Base-by-base conservation (phyloP, 805 yeast genomes). In the Metschnikowia lunata region DNA sequence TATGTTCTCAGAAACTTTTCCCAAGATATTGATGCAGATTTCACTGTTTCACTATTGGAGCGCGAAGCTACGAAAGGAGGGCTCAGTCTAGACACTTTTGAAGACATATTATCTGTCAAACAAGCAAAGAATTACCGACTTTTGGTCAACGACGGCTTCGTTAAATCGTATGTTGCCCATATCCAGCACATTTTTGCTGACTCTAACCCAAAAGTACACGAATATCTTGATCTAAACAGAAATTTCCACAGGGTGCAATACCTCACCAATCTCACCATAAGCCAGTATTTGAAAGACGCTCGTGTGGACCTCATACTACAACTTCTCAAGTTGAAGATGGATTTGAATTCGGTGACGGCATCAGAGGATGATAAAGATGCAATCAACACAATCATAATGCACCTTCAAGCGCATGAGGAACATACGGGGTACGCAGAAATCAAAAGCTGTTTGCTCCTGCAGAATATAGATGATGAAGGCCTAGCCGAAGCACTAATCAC, bases 191-290 rank as follows among this genome's bases (percentile, higher is more conserved):
- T 68, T 14, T 69, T 57, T 47, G 46, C 44, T 7, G 59, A 60
- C 7, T 34, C 46, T 4, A 57, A 57, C 15, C 73, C 73, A 0
- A 42, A 46, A n/a, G 56, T 59, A 9, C 75, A 71, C 47, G 71
- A 69, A 48, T 69, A 60, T 54, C 47, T 58, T 37, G 55, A 67
- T 45, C 39, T 53, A 36, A 65, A 69, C 26, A 50, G 54, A 40
- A 66, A 57, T 47, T 42, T 66, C 14, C 39, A 42, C 15, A 34
- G 50, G 9, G 38, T 49, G 6, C 56, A 49, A 39, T 30, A 23
- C 8, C 28, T 29, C 23, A 30, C 29, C 1, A 18, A 37, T 13
- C 26, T 34, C 12, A 15, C 37, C 7, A 35, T 45, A 4, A 28
- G 34, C 36, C n/a, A 32, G 42, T 15, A 33, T 37, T 18, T 40